These are phyloP conservation scores for Patellaria atrata DNA, from an alignment of 495 filamentous ascomycete species.

Conservation along the genomic window DNA sequence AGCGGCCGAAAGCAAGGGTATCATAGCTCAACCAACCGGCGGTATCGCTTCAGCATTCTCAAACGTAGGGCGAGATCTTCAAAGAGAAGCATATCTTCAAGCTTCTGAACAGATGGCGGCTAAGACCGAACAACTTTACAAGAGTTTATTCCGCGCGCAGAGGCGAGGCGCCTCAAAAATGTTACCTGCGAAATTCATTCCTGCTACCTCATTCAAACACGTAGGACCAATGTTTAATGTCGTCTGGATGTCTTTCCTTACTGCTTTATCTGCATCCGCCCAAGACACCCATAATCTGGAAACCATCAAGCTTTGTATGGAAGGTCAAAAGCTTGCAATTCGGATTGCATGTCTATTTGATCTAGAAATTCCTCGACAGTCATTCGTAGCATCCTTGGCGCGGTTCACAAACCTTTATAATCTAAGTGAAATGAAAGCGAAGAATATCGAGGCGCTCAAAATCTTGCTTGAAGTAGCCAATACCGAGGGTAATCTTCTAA, in stretches of 20 bases:
- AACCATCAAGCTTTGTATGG: constrained; percentile 79
- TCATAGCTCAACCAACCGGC: constrained; percentile 42
- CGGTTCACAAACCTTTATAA: constrained; percentile 95
- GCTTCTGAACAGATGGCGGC: constrained; percentile 91
- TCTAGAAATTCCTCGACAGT: constrained; percentile 73
- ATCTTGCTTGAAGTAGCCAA: constrained; percentile 80
- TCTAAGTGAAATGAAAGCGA: constrained; percentile 83
- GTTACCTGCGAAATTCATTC: constrained; percentile 63
- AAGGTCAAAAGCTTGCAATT: constrained; percentile 86
- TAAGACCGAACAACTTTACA: constrained; percentile 80
- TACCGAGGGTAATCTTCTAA: constrained; percentile 78
- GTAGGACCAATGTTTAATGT: constrained; percentile 98
- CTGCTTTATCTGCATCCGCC: constrained; percentile 76
- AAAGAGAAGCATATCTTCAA: constrained; percentile 83
- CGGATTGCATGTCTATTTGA: constrained; percentile 89
- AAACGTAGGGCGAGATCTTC: constrained; percentile 78
- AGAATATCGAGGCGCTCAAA: constrained; percentile 91
- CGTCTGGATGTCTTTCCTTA: constrained; percentile 98
- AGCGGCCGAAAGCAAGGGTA: constrained; percentile 59
- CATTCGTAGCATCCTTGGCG: constrained; percentile 85
- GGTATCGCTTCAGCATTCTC: constrained; percentile 76
- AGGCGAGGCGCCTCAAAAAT: constrained; percentile 56
- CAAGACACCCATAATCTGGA: constrained; percentile 86
- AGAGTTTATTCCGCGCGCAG: constrained; percentile 75
- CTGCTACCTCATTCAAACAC: constrained; percentile 83